Base-by-base conservation (phyloP, 2,329 filamentous ascomycete species). In the Fusarium redolens region DNA sequence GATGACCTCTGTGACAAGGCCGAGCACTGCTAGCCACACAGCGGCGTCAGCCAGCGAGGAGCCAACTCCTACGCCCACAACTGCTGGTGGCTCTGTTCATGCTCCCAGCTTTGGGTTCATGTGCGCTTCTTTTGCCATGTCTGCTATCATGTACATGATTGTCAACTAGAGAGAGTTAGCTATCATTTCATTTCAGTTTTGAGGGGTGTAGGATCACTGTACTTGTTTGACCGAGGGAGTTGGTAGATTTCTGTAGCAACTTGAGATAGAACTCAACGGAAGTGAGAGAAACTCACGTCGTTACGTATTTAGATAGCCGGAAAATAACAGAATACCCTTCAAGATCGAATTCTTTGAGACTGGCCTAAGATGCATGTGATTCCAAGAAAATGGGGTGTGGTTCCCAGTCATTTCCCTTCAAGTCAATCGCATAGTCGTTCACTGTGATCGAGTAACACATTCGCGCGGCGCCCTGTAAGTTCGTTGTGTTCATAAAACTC, bases 61-160 rank as follows among this genome's bases (percentile, higher is more conserved):
- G 33, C 33, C 54, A 17, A 69, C 48, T 5, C 58, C 71, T 20
- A 74, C 71, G 15, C 67, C 71, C 17, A 50, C 62, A 15, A 33
- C 63, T 7, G 71, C 71, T 22, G 71, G 61, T n/a, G 70, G 67
- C 14, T 57, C 71, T 56, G 28, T 65, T 14, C 71, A 73, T 20
- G 43, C 31, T 15, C 71, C 71, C 8, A 73, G 62, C 38, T n/a
- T 73, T 7, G 48, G 57, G 25, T 71, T 68, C 37, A 65, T 73
- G 58, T 74, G 62, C 37, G 71, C 68, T 12, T 73, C 71, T 10
- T 56, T 73, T 25, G 71, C 59, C n/a, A 51, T 73, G 58, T 74
- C 67, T 33, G 65, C 71, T 40, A 43, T 73, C 10, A 43, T 73
- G 63, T 73, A 71, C 47, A 71, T 74, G 67, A 30, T 25, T 7